Base-by-base conservation (phyloP, 495 filamentous ascomycete species). In the Usnea hakonensis region DNA sequence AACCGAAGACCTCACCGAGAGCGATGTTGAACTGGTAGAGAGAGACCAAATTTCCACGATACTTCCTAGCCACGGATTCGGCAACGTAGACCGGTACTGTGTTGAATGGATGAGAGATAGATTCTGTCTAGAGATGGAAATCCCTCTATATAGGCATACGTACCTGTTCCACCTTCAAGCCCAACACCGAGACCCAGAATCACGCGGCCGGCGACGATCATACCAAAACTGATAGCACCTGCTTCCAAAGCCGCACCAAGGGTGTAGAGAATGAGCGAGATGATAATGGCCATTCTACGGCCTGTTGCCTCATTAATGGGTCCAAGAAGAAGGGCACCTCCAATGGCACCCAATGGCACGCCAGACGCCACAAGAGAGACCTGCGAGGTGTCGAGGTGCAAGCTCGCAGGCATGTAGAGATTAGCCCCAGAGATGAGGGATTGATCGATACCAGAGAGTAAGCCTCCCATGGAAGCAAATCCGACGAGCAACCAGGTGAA, bases 21-120 rank as follows among this genome's bases (percentile, higher is more conserved):
- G 83, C 83, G 55, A 87, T 86, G 70, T 83, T 85, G 69, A 85
- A 77, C 65, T 87, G 84, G 63, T 85, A 85, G 0, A 85, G 71
- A 0, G 82, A 84, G 28, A 85, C 83, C 43, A 86, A 71, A 64
- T 85, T 85, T 67, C 83, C 83, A 64, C 84, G 81, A 48, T 83
- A 74, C 46, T 74, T 73, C 26, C 76, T 68, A 16, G 79, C 81
- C 36, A 84, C 81, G 58, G 69, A 72, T 64, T 73, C 77, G 2
- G 70, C 71, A 14, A 76, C 69, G 58, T 80, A 78, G 40, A 78
- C 75, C 0, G 75, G 76, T 6, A 77, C 75, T 21, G n/a, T n/a
- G 8, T 13, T 11, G 9, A n/a, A 35, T 55, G 43, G 19, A 41
- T 28, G 11, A 48, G 26, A 28, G 26, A 57, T 11, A 44, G 4